Evolutionary conservation across 148 eudicot genomes (phyloP).

Genomic region (Rhododendron williamsianum): DNA sequence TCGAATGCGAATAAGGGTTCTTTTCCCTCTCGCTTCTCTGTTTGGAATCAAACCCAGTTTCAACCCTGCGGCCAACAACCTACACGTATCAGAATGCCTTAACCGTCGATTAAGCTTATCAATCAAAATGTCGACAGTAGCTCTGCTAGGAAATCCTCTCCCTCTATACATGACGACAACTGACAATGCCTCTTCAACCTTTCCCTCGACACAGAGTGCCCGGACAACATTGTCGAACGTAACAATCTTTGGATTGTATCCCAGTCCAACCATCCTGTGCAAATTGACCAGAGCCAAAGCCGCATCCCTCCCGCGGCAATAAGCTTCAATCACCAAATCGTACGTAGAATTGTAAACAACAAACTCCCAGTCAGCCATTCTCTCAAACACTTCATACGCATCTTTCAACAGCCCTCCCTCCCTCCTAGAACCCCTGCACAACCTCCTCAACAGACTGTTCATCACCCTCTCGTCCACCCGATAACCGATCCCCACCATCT

Average conservation of each 20-base stretch:
- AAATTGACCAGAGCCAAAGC: constrained; percentile 43
- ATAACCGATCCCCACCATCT: constrained; percentile 50
- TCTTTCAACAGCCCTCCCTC: constrained; percentile 30
- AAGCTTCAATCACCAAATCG: constrained; percentile 58
- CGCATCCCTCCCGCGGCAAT: constrained; percentile 42
- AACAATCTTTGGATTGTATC: constrained; percentile 49
- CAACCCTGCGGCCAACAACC: constrained; percentile 54
- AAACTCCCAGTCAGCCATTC: constrained; percentile 37
- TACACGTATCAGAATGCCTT: constrained; percentile 30
- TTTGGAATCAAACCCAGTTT: constrained; percentile 59
- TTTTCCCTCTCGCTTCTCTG: constrained; percentile 23
- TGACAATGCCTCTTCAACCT: constrained; percentile 43
- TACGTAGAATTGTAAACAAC: constrained; percentile 34
- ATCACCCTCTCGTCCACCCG: constrained; percentile 67
- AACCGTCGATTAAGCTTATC: constrained; percentile 50
- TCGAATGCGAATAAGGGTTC: background rate
- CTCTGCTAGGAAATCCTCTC: constrained; percentile 34
- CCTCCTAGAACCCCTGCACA: constrained; percentile 57
- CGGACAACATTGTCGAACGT: constrained; percentile 46
- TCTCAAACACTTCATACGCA: constrained; percentile 43
- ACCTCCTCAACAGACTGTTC: constrained; percentile 64
- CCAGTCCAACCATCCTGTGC: constrained; percentile 42
- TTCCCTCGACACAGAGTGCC: constrained; percentile 49
- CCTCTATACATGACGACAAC: constrained; percentile 37
- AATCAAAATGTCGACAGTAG: constrained; percentile 52